Evolutionary conservation across 768 basidiomycete species (phyloP), one percentile per base, ranked within the genome.

Genomic region (Cyathus striatus): DNA sequence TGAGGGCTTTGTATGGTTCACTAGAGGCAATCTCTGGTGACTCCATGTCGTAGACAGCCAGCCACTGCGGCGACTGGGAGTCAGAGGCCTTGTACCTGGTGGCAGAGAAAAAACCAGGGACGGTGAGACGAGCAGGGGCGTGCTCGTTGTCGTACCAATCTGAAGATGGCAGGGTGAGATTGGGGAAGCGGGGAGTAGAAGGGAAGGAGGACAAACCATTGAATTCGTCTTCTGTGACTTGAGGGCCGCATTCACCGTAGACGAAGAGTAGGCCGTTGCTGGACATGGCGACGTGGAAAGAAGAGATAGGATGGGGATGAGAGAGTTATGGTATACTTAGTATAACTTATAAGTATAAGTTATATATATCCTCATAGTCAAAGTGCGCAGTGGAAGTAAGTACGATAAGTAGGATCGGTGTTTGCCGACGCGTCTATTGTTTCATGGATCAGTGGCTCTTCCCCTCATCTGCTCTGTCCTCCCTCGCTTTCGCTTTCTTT

Each of bases 111-210:
- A 65, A 52, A 1, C 63, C 61, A 14, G 62, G 60, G 18, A 63
- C 56, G 6, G 60, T 55, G 16, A 62, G 50, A 21, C 62, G 51
- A 7, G 54, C 53, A 6, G 63, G 63, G 23, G 49, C 59, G 38
- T 65, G 66, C 44, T 64, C 63, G 23, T 59, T 60, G 39, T 63
- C 60, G 52, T 64, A 65, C 62, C 65, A 67, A 36, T 63, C 65
- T 67, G 36, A 14, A 10, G 13, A 18, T 12, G 17, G 9, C 9
- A 18, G 9, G 17, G 20, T 10, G 10, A 13, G 20, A 36, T 14
- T 18, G 34, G 20, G 14, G 18, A 38, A 6, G 18, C n/a, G 23
- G 6, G 35, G 4, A 4, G 23, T 18, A 24, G 44, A 2, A 14
- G 33, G 17, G 16, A 16, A 12, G n/a, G n/a, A n/a, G n/a, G 7